phyloP scores from a whole-genome alignment of 2,329 filamentous ascomycete genomes.

The Aspergillus sp. region DNA sequence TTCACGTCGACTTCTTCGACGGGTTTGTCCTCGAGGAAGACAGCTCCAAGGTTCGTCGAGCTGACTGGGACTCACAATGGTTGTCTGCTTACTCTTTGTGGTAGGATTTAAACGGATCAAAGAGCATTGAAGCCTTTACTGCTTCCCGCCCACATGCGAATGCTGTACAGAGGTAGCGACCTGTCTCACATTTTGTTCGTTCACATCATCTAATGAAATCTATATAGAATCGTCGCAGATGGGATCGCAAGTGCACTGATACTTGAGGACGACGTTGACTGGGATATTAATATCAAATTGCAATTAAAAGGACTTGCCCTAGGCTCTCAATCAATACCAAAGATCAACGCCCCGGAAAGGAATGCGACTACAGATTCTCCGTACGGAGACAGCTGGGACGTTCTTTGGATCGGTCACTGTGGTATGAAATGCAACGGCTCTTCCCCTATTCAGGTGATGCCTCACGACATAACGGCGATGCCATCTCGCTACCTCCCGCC shows the following conservation, averaged over 20 bases:
- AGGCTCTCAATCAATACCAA: neutral
- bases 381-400: constrained; percentile 2
- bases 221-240: neutral
- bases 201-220: neutral
- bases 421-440: neutral
- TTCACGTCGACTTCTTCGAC: neutral
- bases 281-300: neutral
- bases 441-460: neutral
- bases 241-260: neutral
- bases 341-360: neutral
- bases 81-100: neutral
- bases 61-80: neutral
- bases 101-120: neutral
- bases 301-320: neutral
- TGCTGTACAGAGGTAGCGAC: neutral
- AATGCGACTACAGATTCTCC: neutral
- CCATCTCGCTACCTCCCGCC: neutral
- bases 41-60: neutral
- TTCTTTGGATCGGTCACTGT: neutral
- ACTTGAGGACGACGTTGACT: neutral
- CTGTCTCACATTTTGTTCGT: neutral
- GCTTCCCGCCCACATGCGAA: neutral
- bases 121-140: neutral
- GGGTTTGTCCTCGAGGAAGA: neutral
- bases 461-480: neutral